Conservation (phyloP, 2,329 filamentous ascomycete genomes). For the Fusarium incarnatum region DNA sequence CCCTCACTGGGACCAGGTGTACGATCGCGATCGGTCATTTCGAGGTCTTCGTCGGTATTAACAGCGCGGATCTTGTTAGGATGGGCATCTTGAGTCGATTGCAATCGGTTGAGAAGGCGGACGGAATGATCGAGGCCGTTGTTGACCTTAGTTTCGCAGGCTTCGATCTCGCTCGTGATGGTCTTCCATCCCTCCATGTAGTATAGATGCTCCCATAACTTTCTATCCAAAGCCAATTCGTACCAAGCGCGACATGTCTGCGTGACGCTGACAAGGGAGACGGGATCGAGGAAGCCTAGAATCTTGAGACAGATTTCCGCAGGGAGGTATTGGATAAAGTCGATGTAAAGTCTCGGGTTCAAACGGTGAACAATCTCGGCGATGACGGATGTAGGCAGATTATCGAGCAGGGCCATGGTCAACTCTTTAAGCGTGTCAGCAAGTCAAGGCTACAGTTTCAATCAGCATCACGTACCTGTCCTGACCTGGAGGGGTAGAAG, state of each 20-base stretch:
- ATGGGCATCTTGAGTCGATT: constrained; percentile 61
- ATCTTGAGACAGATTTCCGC: constrained; percentile 92
- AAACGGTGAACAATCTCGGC: constrained; percentile 83
- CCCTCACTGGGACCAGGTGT: constrained; percentile 42
- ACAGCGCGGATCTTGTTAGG: constrained; percentile 66
- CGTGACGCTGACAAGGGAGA: constrained; percentile 83
- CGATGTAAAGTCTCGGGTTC: constrained; percentile 88
- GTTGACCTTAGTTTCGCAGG: constrained; percentile 73
- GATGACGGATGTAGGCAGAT: constrained; percentile 82
- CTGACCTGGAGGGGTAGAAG: constrained; percentile 62
- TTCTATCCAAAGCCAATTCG: constrained; percentile 80
- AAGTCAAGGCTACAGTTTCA: neutral
- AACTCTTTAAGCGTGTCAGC: constrained; percentile 68
- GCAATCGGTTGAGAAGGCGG: constrained; percentile 57
- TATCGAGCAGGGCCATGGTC: constrained; percentile 80
- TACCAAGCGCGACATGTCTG: constrained; percentile 86
- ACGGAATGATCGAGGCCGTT: constrained; percentile 55
- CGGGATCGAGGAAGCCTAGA: constrained; percentile 84
- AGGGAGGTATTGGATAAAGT: constrained; percentile 87
- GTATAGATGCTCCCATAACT: constrained; percentile 88
- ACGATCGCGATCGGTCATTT: constrained; percentile 58
- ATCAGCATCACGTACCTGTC: constrained; percentile 56
- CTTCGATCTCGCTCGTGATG: constrained; percentile 71
- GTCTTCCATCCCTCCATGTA: constrained; percentile 87
- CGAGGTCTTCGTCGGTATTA: constrained; percentile 61